Evolutionary conservation across 2,329 filamentous ascomycete genomes (phyloP).

Genomic region (Pseudogymnoascus sp.): DNA sequence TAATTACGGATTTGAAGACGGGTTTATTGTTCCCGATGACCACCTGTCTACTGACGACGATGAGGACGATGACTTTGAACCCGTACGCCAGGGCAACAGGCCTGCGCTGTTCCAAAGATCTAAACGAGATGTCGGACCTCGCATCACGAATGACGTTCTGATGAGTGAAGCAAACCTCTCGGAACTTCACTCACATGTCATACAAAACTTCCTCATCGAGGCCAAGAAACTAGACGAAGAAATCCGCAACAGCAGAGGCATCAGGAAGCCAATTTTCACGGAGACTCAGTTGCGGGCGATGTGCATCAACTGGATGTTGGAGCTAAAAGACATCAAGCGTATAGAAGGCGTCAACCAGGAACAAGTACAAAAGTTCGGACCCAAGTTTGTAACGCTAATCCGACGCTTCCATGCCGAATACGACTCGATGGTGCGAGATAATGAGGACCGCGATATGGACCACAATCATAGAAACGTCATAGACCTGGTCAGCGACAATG

Average conservation of each 20-base stretch:
- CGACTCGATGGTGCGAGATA: conserved; percentile 37
- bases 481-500: conserved; percentile 43
- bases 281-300: conserved; percentile 64
- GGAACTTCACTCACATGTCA: conserved; percentile 52
- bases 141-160: conserved; percentile 49
- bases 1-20: conserved; percentile 29
- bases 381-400: conserved; percentile 52
- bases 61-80: conserved; percentile 27
- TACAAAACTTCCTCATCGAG: conserved; percentile 56
- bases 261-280: conserved; percentile 57
- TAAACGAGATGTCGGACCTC: conserved; percentile 41
- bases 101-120: conserved; percentile 40
- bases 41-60: conserved; percentile 16
- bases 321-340: conserved; percentile 49
- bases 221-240: conserved; percentile 53
- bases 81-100: conserved; percentile 30
- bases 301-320: conserved; percentile 60
- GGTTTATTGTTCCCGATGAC: conserved; percentile 39
- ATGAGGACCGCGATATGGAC: conserved; percentile 23
- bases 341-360: conserved; percentile 56
- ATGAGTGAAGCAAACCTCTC: conserved; percentile 42
- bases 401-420: conserved; percentile 39
- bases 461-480: conserved; percentile 38
- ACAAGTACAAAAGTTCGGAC: conserved; percentile 55
- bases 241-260: conserved; percentile 49